Base-by-base conservation (phyloP, 2,329 filamentous ascomycete genomes). In the Hyphodiscus sp. region DNA sequence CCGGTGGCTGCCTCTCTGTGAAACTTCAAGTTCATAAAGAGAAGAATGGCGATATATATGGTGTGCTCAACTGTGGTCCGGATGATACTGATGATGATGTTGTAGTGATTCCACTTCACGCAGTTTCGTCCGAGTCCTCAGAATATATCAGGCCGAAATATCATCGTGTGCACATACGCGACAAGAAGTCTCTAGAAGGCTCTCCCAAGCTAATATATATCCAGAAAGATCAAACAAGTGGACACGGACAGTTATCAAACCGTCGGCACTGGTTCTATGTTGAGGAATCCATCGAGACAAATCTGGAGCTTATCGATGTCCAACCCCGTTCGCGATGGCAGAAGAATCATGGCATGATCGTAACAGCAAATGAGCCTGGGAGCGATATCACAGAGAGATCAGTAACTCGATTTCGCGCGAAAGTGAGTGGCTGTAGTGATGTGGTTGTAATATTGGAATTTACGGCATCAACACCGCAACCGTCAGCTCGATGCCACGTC, bases 201-300 rank as follows among this genome's bases (percentile, higher is more conserved):
- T 49, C 18, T 11, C 20, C 38, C 45, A 45, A 30, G 23, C 5
- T 26, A 3, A 45, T 53, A 15, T n/a, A 49, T n/a, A 53, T 53
- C 41, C 41, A 16, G 33, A 53, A 19, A 18, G 51, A 53, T 15
- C 45, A 18, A 2, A 38, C 29, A 48, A 15, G 9, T 10, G 41
- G 15, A n/a, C 16, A 4, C 6, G n/a, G 5, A n/a, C 19, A 18
- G 33, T 23, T 33, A 33, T 42, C n/a, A 23, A 53, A 45, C 33
- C 51, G 51, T 19, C 51, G 18, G 20, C 19, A 53, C 23, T 53
- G 51, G 51, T 49, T 53, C 41, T 53, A 53, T 48, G 41, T 53
- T 2, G 51, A 53, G 20, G 51, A 30, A 53, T 53, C 33, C 19
- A 38, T 13, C 18, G 45, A 53, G 29, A 53, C 41, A 13, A 45